A percentile compares a stretch with the other conserved stretches of the same genome.
Conservation (phyloP, 306 rosid genomes). For the Trifolium dubium region DNA sequence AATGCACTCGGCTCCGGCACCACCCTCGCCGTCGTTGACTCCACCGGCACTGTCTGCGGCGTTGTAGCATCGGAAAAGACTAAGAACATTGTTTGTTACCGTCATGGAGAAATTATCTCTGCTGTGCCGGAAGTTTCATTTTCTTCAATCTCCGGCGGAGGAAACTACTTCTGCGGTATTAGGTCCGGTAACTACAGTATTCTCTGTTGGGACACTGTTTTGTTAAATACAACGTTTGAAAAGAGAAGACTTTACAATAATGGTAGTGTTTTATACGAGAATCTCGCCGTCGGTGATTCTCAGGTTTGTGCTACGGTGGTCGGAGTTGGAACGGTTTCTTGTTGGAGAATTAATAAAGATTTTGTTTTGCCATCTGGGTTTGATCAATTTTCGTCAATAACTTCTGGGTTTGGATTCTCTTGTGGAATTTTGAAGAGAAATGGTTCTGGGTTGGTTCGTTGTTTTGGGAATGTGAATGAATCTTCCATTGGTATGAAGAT, state of each 20-base stretch:
- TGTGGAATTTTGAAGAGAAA: constrained; percentile 62
- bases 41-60: constrained; percentile 75
- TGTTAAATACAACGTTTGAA: constrained; percentile 24
- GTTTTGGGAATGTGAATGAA: constrained; percentile 63
- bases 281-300: constrained; percentile 67
- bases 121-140: constrained; percentile 61
- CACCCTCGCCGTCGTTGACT: constrained; percentile 68
- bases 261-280: constrained; percentile 54
- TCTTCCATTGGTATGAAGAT: constrained; percentile 39
- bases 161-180: constrained; percentile 71
- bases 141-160: constrained; percentile 80
- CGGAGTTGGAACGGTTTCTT: constrained; percentile 52
- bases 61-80: constrained; percentile 50
- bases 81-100: constrained; percentile 68
- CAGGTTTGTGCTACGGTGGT: constrained; percentile 74
- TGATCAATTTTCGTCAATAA: constrained; percentile 55
- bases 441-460: constrained; percentile 50
- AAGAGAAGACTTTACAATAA: constrained; percentile 56
- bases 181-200: constrained; percentile 68
- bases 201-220: constrained; percentile 75
- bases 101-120: constrained; percentile 41
- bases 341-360: constrained; percentile 58
- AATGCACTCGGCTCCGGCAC: constrained; percentile 77
- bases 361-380: constrained; percentile 42
- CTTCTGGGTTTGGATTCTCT: constrained; percentile 87